Evolutionary conservation across 176 grass and related monocot species (phyloP), one percentile per base, ranked within the genome.

Genomic region (Cocos nucifera): DNA sequence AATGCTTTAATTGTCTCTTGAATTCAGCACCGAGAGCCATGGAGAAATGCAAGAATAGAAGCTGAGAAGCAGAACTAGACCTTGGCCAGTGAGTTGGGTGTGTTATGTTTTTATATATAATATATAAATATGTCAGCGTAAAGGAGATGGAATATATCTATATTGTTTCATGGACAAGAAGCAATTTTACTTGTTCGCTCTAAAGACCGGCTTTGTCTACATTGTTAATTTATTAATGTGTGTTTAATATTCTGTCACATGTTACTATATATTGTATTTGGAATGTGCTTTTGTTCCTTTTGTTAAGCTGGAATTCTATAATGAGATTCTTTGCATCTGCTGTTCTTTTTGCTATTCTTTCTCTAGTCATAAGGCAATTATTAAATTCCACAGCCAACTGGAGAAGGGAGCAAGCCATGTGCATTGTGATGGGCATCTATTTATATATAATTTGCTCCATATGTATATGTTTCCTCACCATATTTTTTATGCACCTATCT

Each of bases 1-100:
- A 49, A 24, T 51, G 50, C 49, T 50, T 17, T 23, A 8, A 50
- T 63, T 2, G 51, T 64, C 26, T 67, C 26, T 50, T 54, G 22
- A 55, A 29, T 32, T 17, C 49, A 67, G 64, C 51, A 67, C 64
- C 64, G 54, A 67, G 64, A 53, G 64, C 64, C 23, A 67, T 67
- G 64, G 64, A 67, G 50, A 67, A 67, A n/a, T 67, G 64, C 51
- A 67, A 67, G 64, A 67, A 67, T 25, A 67, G 51, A n/a, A 54
- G 51, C 22, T 67, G 23, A 67, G 17, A 5, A 61, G 17, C 35
- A 44, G 35, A 44, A 12, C 35, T 44, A 21, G 62, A 19, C 61
- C 32, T 22, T 6, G 35, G 35, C 20, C 22, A 51, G 35, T 35
- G 4, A 49, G 18, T 22, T 21, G 8, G 21, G 12, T 51, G 35